Evolutionary conservation across 2,329 filamentous ascomycete genomes (phyloP).

Genomic region (Coniella lustricola): DNA sequence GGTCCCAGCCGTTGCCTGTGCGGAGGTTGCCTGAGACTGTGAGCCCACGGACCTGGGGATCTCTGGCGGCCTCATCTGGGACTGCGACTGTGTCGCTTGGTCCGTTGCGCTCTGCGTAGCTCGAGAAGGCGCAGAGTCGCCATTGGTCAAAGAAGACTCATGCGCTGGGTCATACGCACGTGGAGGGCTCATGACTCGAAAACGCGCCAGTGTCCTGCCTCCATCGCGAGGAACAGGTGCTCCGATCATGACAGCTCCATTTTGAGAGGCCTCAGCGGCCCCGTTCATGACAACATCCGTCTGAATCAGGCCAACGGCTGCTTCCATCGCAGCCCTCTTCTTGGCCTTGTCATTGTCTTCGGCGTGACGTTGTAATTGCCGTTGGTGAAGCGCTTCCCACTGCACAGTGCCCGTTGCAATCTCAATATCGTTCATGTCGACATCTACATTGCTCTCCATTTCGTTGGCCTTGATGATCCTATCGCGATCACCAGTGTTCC

Average conservation of each 20-base stretch:
- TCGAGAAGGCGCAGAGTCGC: slow-evolving; percentile 42
- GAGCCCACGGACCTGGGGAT: slow-evolving; percentile 21
- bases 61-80: slow-evolving; percentile 46
- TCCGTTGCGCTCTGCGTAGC: slow-evolving; percentile 49
- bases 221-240: slow-evolving; percentile 50
- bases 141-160: slow-evolving; percentile 44
- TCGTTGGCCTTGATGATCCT: slow-evolving; percentile 83
- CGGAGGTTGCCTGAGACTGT: slow-evolving; percentile 24
- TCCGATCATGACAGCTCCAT: slow-evolving; percentile 51
- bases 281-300: slow-evolving; percentile 1
- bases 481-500: slow-evolving; percentile 73
- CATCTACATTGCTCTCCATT: slow-evolving; percentile 85
- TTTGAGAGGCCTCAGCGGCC: neutral
- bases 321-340: slow-evolving; percentile 57
- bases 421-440: slow-evolving; percentile 77
- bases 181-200: slow-evolving; percentile 51
- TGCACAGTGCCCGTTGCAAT: slow-evolving; percentile 48
- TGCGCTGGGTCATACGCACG: slow-evolving; percentile 49
- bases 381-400: slow-evolving; percentile 50
- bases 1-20: slow-evolving; percentile 32
- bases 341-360: slow-evolving; percentile 53
- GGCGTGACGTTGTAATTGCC: slow-evolving; percentile 60
- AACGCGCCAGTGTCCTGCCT: slow-evolving; percentile 42
- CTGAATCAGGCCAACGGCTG: slow-evolving; percentile 40
- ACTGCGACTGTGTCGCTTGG: slow-evolving; percentile 38